phyloP scores from a whole-genome alignment of 306 rosid species.

The Glycine soja region DNA sequence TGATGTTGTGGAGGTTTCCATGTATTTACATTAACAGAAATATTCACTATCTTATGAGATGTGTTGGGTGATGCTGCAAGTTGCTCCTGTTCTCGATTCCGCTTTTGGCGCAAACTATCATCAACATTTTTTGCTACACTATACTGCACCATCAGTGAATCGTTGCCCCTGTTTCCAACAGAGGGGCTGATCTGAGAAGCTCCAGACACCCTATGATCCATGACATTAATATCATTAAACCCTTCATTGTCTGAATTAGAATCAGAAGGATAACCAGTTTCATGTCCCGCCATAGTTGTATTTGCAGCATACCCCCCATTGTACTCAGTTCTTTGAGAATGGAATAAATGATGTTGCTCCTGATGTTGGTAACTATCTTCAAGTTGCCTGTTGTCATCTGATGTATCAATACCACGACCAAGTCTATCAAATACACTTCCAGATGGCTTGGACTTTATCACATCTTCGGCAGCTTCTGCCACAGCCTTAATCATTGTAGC shows the following conservation, averaged over 20 bases:
- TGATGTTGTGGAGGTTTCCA: conserved; percentile 76
- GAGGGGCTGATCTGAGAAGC: conserved; percentile 66
- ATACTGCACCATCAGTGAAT: conserved; percentile 57
- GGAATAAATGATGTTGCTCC: conserved; percentile 51
- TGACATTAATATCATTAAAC: conserved; percentile 56
- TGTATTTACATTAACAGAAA: conserved; percentile 71
- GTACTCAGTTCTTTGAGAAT: conserved; percentile 54
- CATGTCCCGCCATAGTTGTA: conserved; percentile 56
- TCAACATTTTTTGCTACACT: conserved; percentile 62
- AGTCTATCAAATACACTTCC: conserved; percentile 94
- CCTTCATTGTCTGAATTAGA: conserved; percentile 74
- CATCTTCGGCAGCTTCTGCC: conserved; percentile 94
- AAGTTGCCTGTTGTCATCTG: conserved; percentile 51
- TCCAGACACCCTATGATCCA: conserved; percentile 53
- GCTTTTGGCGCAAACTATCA: conserved; percentile 49
- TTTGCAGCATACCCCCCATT: conserved; percentile 56
- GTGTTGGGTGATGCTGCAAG: conserved; percentile 54
- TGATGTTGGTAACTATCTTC: conserved; percentile 57
- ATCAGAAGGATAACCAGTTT: conserved; percentile 69
- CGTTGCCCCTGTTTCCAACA: conserved; percentile 59
- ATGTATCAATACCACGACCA: conserved; percentile 62
- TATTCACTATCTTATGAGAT: conserved; percentile 68
- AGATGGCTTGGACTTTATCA: conserved; percentile 70
- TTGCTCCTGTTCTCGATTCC: conserved; percentile 60
- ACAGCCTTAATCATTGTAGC: conserved; percentile 88